Conservation (phyloP, 208 protist genomes). For the Wallacemonas collosoma region DNA sequence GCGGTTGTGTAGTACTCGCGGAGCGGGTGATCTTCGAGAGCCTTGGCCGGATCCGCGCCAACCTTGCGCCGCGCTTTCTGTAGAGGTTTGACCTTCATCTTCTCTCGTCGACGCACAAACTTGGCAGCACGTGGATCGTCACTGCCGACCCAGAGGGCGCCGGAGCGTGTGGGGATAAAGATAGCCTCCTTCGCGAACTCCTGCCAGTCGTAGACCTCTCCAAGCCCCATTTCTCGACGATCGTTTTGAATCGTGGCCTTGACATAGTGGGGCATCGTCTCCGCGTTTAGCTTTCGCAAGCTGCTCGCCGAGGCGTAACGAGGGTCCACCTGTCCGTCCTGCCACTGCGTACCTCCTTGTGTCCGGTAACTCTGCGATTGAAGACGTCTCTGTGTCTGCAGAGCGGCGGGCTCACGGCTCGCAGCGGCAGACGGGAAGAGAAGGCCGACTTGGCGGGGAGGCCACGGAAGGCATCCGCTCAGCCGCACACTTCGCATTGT, state of each 20-base stretch:
- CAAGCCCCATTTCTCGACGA: conserved; percentile 82
- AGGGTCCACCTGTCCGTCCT: conserved; percentile 75
- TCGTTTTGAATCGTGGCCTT: conserved; percentile 91
- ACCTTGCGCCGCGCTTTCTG: conserved; percentile 76
- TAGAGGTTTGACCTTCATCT: conserved; percentile 85
- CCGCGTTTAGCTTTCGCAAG: conserved; percentile 77
- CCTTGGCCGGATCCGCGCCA: conserved; percentile 69
- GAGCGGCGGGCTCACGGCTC: not conserved
- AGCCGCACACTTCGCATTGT: too few species aligned
- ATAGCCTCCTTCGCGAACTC: conserved; percentile 90
- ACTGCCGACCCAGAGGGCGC: conserved; percentile 84
- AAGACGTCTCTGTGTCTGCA: not conserved
- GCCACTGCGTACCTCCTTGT: conserved; percentile 41
- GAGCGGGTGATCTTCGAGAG: conserved; percentile 81
- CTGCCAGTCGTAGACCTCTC: conserved; percentile 84
- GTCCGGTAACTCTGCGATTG: conserved; percentile 74
- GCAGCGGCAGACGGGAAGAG: not conserved
- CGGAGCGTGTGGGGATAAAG: conserved; percentile 82
- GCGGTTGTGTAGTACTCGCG: conserved; percentile 88
- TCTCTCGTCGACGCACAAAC: conserved; percentile 73
- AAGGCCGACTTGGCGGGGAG: not conserved
- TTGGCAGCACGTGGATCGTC: conserved; percentile 83
- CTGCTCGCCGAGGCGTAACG: conserved; percentile 69
- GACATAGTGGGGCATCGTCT: conserved; percentile 89
- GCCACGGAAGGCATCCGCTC: too few species aligned